phyloP scores from a whole-genome alignment of 768 basidiomycete species.

The Atractiella rhizophila region DNA sequence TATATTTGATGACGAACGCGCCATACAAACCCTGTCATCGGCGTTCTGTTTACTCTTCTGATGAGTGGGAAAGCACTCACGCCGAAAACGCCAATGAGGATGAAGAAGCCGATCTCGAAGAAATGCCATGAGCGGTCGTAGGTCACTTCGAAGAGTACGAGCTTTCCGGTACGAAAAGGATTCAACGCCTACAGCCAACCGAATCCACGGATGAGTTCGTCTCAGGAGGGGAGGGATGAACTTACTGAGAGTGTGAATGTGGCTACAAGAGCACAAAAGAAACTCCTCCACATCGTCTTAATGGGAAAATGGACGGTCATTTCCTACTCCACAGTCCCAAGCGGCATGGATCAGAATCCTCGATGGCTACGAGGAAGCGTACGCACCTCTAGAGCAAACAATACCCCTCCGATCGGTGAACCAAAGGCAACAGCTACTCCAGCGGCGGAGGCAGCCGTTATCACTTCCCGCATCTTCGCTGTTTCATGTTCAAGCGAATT shows the following conservation, averaged over 20 bases:
- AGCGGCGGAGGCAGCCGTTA: slow-evolving; percentile 86
- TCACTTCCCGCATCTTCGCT: slow-evolving; percentile 48
- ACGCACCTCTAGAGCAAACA: slow-evolving; percentile 79
- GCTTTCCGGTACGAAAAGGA: slow-evolving; percentile 88
- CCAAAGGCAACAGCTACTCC: slow-evolving; percentile 98
- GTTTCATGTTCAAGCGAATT: slow-evolving; percentile 4
- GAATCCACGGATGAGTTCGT: background rate
- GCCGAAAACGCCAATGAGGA: slow-evolving; percentile 85
- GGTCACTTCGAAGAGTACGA: slow-evolving; percentile 92
- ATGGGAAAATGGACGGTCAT: slow-evolving; percentile 96
- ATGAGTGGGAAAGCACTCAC: slow-evolving; percentile 27
- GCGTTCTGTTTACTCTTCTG: background rate
- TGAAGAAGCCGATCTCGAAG: slow-evolving; percentile 90
- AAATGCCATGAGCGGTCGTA: slow-evolving; percentile 98
- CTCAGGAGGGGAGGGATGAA: slow-evolving; percentile 10
- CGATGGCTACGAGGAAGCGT: background rate
- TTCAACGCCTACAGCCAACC: slow-evolving; percentile 53
- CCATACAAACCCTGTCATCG: slow-evolving; percentile 70
- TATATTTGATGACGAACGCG: slow-evolving; percentile 88
- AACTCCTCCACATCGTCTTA: slow-evolving; percentile 95
- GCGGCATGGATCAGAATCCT: background rate
- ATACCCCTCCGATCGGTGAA: slow-evolving; percentile 85
- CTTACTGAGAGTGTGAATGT: slow-evolving; percentile 82
- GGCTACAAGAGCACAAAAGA: slow-evolving; percentile 88
- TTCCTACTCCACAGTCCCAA: slow-evolving; percentile 37